Conservation (phyloP, 2,329 filamentous ascomycete genomes). For the Eutypella sp. region DNA sequence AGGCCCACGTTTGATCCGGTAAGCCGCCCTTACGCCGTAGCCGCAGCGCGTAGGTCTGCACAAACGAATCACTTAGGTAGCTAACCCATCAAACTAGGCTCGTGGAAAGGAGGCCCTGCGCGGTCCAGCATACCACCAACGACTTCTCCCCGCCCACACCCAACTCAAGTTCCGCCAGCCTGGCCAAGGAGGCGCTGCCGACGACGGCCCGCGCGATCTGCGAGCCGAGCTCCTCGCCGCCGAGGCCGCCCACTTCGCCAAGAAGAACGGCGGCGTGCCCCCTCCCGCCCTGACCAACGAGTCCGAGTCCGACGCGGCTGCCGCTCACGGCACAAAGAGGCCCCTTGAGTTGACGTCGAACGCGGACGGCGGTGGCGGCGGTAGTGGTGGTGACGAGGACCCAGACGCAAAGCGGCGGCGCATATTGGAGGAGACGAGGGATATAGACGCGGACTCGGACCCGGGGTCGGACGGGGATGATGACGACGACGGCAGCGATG, state of each 20-base stretch:
- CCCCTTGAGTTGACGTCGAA: slow-evolving; percentile 50
- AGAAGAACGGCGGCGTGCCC: slow-evolving; percentile 63
- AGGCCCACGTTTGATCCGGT: slow-evolving; percentile 96
- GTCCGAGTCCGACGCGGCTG: slow-evolving; percentile 27
- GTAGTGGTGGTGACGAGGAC: slow-evolving; percentile 50
- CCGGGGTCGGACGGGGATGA: slow-evolving; percentile 63
- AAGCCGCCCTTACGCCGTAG: slow-evolving; percentile 26
- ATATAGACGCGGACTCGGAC: slow-evolving; percentile 81
- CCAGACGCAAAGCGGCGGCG: slow-evolving; percentile 76
- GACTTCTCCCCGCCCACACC: slow-evolving; percentile 88
- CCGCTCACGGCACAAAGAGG: slow-evolving; percentile 54
- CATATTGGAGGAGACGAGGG: slow-evolving; percentile 81
- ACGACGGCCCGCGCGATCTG: slow-evolving; percentile 68
- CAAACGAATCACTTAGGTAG: not conserved
- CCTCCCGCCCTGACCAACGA: slow-evolving; percentile 44
- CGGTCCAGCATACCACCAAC: slow-evolving; percentile 92
- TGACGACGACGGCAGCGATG: slow-evolving; percentile 55
- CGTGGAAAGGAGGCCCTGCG: slow-evolving; percentile 91
- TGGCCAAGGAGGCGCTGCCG: slow-evolving; percentile 83
- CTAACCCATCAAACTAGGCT: slow-evolving; percentile 50
- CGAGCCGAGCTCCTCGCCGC: slow-evolving; percentile 85
- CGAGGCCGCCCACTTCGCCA: slow-evolving; percentile 82
- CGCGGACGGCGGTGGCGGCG: slow-evolving; percentile 33
- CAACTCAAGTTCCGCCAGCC: slow-evolving; percentile 84
- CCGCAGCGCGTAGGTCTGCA: not conserved